phyloP scores from a whole-genome alignment of 768 basidiomycete genomes.

The Panaeolus cyanescens region DNA sequence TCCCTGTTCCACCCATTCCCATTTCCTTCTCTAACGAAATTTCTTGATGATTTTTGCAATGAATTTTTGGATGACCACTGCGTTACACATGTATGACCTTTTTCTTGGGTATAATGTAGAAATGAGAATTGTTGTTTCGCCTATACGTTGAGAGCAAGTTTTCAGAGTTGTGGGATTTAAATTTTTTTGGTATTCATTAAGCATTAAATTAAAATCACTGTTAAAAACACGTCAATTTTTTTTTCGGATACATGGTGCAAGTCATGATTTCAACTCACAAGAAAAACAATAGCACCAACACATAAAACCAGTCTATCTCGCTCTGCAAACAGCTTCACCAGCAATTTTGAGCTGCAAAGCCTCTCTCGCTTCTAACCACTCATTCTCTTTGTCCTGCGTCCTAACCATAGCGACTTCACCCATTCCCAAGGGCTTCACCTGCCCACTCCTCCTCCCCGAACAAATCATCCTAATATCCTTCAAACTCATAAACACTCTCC shows the following conservation, averaged over 20 bases:
- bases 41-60: not conserved
- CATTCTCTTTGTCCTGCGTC: constrained; percentile 68
- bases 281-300: not conserved
- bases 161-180: not conserved
- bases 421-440: constrained; percentile 81
- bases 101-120: not conserved
- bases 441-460: constrained; percentile 76
- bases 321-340: constrained; percentile 90
- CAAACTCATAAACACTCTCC: constrained; percentile 73
- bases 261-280: not conserved
- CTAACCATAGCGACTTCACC: constrained; percentile 91
- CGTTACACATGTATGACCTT: not conserved
- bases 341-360: constrained; percentile 75
- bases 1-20: not conserved
- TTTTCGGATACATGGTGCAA: not conserved
- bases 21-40: not conserved
- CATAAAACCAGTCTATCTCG: constrained; percentile 35
- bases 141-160: no score
- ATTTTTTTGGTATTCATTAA: constrained; percentile 1
- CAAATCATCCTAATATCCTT: constrained; percentile 78
- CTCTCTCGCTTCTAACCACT: constrained; percentile 93
- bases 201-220: not conserved
- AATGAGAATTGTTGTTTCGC: not conserved
- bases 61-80: not conserved
- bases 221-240: not conserved